Conservation (phyloP, 495 filamentous ascomycete species). For the Aspergillus biplanus region DNA sequence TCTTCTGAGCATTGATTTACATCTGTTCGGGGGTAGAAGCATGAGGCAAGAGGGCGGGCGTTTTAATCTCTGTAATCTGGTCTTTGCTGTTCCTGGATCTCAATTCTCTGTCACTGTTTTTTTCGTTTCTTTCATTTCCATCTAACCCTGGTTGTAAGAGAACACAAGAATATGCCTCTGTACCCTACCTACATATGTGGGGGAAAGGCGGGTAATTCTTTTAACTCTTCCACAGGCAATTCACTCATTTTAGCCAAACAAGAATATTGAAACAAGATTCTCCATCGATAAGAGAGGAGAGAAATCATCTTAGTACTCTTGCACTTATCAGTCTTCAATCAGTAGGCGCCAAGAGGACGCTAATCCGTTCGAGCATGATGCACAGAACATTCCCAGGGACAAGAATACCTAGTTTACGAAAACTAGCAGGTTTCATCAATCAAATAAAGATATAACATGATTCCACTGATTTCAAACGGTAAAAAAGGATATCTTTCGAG, state of each 20-base stretch:
- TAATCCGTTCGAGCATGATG: not conserved
- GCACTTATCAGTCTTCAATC: not conserved
- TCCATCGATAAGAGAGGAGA: constrained; percentile 7
- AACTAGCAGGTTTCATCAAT: too few relatives aligned
- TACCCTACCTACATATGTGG: not conserved
- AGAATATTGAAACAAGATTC: constrained; percentile 4
- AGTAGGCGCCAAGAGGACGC: constrained; percentile 4
- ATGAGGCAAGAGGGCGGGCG: constrained; percentile 32
- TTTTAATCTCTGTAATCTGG: constrained; percentile 26
- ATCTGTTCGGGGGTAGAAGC: constrained; percentile 35
- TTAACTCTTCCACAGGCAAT: constrained; percentile 1
- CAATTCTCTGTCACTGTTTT: constrained; percentile 15
- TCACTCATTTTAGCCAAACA: constrained; percentile 16
- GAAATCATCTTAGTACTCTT: not conserved
- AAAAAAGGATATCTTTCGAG: too few relatives aligned
- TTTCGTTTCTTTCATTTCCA: constrained; percentile 10
- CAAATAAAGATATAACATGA: too few relatives aligned
- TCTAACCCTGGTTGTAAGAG: constrained; percentile 8
- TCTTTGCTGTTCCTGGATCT: constrained; percentile 18
- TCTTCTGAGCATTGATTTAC: constrained; percentile 23
- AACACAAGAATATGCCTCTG: constrained; percentile 6
- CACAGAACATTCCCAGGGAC: not conserved
- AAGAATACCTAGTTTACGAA: not conserved
- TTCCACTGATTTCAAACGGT: too few relatives aligned
- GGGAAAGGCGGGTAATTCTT: not conserved